Percentiles rank a stretch among this genome's conserved stretches.
Evolutionary conservation across 305 asterid genomes (phyloP).

Genomic region (Rubia tinctorum): DNA sequence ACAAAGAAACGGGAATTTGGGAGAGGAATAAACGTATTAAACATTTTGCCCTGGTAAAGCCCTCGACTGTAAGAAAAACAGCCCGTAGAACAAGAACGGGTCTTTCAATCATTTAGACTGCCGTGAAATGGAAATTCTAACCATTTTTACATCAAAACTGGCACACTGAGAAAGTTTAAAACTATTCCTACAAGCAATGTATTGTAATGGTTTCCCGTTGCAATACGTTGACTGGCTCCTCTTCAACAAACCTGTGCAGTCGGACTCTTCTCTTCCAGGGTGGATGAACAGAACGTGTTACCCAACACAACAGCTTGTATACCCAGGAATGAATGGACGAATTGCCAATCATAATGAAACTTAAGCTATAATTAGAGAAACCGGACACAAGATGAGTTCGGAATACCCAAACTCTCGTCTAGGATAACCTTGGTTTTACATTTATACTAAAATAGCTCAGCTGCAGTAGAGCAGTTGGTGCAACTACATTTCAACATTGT

Average conservation of each 20-base stretch:
- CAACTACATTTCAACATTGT: constrained; percentile 55
- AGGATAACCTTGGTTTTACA: neutral
- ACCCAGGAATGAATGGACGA: neutral
- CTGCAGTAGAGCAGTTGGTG: neutral
- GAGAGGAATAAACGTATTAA: no score
- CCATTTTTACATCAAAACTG: neutral
- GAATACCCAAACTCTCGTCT: neutral
- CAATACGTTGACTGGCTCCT: neutral
- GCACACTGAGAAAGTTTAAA: no score
- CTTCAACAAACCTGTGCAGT: no score
- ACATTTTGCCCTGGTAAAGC: no score
- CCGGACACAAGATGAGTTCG: neutral
- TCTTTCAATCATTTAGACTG: neutral
- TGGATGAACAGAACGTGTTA: no score
- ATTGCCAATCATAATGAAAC: no score
- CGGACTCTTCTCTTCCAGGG: no score
- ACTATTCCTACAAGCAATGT: neutral
- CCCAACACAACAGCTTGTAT: no score
- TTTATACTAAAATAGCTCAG: neutral
- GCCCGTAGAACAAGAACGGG: neutral
- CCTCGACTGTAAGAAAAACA: no score
- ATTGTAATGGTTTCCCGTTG: neutral
- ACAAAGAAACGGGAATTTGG: no score
- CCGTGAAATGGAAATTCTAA: neutral
- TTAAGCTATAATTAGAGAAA: no score